Conservation (phyloP, 1,139 yeast genomes). For the Hyphopichia pseudoburtonii region DNA sequence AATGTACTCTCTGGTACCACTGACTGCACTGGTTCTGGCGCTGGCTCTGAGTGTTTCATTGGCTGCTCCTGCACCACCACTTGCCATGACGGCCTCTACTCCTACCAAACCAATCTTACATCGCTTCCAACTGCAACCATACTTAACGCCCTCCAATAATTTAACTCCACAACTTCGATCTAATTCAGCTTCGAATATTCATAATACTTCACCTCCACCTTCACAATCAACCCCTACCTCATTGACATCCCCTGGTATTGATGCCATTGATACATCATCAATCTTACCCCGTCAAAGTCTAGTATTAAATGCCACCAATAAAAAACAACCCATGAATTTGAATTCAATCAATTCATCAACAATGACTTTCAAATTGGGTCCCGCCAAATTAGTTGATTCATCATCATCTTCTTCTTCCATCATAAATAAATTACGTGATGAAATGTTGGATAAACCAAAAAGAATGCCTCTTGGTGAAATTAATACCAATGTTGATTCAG, state of each 20-base stretch:
- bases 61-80: neutral
- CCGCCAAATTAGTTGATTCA: constrained; percentile 15
- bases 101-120: constrained; percentile 25
- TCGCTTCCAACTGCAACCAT: constrained; percentile 25
- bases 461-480: constrained; percentile 33
- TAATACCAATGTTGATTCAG: constrained; percentile 12
- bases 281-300: constrained; percentile 13
- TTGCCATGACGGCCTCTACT: constrained; percentile 16
- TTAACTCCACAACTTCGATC: constrained; percentile 21
- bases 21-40: neutral
- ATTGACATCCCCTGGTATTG: constrained; percentile 22
- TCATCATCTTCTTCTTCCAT: constrained; percentile 9
- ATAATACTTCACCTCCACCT: neutral
- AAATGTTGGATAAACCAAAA: constrained; percentile 11
- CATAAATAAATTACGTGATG: constrained; percentile 13
- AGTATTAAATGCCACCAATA: constrained; percentile 36
- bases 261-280: constrained; percentile 8
- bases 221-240: constrained; percentile 12
- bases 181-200: constrained; percentile 17
- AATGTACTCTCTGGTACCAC: neutral
- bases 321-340: constrained; percentile 38
- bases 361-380: constrained; percentile 45
- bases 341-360: constrained; percentile 33
- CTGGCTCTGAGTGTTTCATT: neutral
- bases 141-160: constrained; percentile 23